phyloP scores from a whole-genome alignment of 1,284 basidiomycete genomes.

The Porphyrellus sp. region DNA sequence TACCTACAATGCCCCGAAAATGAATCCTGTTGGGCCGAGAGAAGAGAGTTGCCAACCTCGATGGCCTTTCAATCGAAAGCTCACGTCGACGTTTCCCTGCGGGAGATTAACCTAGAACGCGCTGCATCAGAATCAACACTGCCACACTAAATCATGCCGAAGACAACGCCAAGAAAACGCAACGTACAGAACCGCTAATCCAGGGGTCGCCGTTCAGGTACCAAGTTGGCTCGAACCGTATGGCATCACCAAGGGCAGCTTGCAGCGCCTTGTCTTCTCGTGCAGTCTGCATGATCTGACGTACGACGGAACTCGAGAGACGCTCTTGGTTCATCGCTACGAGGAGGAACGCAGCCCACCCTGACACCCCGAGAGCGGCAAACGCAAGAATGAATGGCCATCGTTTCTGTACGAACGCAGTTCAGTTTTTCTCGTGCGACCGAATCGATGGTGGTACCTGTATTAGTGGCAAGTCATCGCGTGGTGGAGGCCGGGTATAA shows the following conservation, averaged over 20 bases:
- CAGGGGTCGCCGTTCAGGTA: slow-evolving; percentile 74
- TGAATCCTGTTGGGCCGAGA: not conserved
- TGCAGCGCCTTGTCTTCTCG: slow-evolving; percentile 49
- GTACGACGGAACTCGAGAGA: slow-evolving; percentile 70
- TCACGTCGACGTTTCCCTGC: slow-evolving; percentile 73
- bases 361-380: slow-evolving; percentile 50
- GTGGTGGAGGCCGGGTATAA: slow-evolving; percentile 34
- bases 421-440: not conserved
- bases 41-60: slow-evolving; percentile 43
- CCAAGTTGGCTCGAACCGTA: slow-evolving; percentile 70
- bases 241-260: slow-evolving; percentile 61
- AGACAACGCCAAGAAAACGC: not conserved
- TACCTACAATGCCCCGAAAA: slow-evolving; percentile 38
- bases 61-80: slow-evolving; percentile 70
- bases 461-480: slow-evolving; percentile 43
- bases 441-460: slow-evolving; percentile 29
- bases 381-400: slow-evolving; percentile 62
- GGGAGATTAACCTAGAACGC: slow-evolving; percentile 60
- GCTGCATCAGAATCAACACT: not conserved
- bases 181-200: slow-evolving; percentile 62
- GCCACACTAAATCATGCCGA: not conserved
- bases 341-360: slow-evolving; percentile 66
- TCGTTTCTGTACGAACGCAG: slow-evolving; percentile 32
- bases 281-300: slow-evolving; percentile 59
- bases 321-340: slow-evolving; percentile 75